Percentiles rank a stretch among this genome's conserved stretches.
Evolutionary conservation across 768 basidiomycete species (phyloP).

Genomic region (Mycena kentingensis): DNA sequence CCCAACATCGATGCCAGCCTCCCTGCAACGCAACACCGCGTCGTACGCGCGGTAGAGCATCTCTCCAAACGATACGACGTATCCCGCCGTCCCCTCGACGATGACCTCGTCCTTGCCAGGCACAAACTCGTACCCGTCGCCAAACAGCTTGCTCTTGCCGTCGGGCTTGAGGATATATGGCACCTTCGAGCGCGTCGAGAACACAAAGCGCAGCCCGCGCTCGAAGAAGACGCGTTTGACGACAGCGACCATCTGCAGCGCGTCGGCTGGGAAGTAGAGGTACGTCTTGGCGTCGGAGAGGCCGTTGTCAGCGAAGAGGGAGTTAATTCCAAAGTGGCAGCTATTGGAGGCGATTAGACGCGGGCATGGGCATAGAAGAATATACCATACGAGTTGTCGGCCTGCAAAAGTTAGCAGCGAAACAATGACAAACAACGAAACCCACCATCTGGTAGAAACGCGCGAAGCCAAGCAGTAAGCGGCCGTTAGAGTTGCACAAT

Average conservation of each 20-base stretch:
- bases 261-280: conserved; percentile 89
- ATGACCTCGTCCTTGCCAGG: conserved; percentile 87
- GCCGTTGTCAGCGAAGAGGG: conserved; percentile 86
- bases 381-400: too few relatives aligned
- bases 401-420: conserved; percentile 7
- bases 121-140: conserved; percentile 70
- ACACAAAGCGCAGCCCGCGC: conserved; percentile 80
- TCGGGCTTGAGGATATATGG: conserved; percentile 83
- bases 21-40: conserved; percentile 72
- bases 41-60: conserved; percentile 85
- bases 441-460: conserved; percentile 40
- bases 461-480: not conserved
- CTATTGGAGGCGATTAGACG: conserved; percentile 38
- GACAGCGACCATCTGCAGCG: conserved; percentile 77
- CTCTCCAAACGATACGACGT: conserved; percentile 85
- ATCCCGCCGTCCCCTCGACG: conserved; percentile 74
- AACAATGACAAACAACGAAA: not conserved
- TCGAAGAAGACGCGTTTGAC: conserved; percentile 82
- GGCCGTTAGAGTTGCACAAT: not conserved
- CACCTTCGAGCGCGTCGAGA: conserved; percentile 88
- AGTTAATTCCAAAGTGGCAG: conserved; percentile 77
- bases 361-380: not conserved
- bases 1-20: conserved; percentile 77
- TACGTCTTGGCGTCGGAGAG: conserved; percentile 76
- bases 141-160: conserved; percentile 66